Conservation (phyloP, 2,329 filamentous ascomycete genomes). For the Colletotrichum salicis region DNA sequence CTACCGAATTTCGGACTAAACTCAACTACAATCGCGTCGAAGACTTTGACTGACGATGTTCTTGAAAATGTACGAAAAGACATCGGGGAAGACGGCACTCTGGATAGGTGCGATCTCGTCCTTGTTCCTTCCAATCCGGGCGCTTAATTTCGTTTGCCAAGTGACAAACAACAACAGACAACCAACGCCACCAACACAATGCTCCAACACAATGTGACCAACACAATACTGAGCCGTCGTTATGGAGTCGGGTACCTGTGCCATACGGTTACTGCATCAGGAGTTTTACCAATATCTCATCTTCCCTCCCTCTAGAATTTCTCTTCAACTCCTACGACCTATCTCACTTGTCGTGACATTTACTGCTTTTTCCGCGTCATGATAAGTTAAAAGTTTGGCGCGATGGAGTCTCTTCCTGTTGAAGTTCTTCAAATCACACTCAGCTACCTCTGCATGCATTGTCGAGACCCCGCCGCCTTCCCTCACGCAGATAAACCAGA, state of each 20-base stretch:
- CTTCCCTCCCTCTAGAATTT: background rate
- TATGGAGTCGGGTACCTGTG: background rate
- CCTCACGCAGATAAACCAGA: background rate
- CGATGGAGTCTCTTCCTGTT: background rate
- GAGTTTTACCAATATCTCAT: background rate
- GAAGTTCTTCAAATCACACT: background rate
- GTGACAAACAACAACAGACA: background rate
- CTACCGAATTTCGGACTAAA: background rate
- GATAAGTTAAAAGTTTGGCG: background rate
- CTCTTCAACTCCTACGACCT: background rate
- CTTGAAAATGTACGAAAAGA: background rate
- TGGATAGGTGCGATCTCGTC: background rate
- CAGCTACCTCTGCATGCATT: background rate
- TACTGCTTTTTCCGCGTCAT: background rate
- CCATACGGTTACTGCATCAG: background rate
- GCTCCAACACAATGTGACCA: background rate
- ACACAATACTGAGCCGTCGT: background rate
- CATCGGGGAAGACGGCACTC: background rate
- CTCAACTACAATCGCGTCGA: background rate
- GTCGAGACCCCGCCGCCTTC: background rate
- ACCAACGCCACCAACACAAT: background rate
- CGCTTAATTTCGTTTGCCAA: background rate
- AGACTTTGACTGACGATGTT: background rate
- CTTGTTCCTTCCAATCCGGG: background rate
- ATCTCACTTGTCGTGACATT: background rate